Evolutionary conservation across 2,329 filamentous ascomycete genomes (phyloP).

Genomic region (Calcarisporium arbuscula): DNA sequence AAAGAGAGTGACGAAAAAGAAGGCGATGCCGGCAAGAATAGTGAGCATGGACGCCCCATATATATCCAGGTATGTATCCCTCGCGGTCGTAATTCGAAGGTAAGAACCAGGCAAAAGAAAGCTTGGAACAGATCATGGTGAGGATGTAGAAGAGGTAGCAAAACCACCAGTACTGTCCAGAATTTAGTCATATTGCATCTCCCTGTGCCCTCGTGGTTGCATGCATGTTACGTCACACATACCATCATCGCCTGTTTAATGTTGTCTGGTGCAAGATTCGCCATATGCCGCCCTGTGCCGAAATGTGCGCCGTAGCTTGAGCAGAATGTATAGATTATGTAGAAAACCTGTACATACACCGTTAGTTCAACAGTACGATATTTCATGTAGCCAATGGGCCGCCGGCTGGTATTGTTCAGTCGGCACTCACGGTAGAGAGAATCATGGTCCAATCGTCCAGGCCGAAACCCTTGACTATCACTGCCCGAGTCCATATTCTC

Average conservation of each 20-base stretch:
- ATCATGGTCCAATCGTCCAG: slow-evolving; percentile 8
- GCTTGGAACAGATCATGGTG: slow-evolving; percentile 31
- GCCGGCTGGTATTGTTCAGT: slow-evolving; percentile 1
- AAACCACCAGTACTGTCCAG: slow-evolving; percentile 28
- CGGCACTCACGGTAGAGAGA: slow-evolving; percentile 6
- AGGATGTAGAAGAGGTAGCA: slow-evolving; percentile 31
- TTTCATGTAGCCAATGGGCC: neutral
- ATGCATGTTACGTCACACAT: too few species aligned
- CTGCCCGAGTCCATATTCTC: slow-evolving; percentile 9
- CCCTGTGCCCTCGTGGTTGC: too few species aligned
- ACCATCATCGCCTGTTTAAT: slow-evolving; percentile 28
- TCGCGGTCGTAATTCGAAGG: slow-evolving; percentile 31
- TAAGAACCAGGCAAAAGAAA: slow-evolving; percentile 37
- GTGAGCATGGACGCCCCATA: slow-evolving; percentile 28
- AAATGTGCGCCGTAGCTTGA: slow-evolving; percentile 25
- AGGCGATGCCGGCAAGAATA: slow-evolving; percentile 28
- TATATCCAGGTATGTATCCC: slow-evolving; percentile 28
- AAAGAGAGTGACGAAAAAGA: slow-evolving; percentile 35
- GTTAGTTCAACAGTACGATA: neutral
- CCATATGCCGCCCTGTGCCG: slow-evolving; percentile 33
- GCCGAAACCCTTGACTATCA: slow-evolving; percentile 6
- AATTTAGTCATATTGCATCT: too few species aligned
- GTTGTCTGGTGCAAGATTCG: slow-evolving; percentile 20
- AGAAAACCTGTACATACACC: slow-evolving; percentile 22
- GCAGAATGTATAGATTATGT: slow-evolving; percentile 27